Base-by-base conservation (phyloP, 495 filamentous ascomycete genomes). In the Penicillium waksmanii region DNA sequence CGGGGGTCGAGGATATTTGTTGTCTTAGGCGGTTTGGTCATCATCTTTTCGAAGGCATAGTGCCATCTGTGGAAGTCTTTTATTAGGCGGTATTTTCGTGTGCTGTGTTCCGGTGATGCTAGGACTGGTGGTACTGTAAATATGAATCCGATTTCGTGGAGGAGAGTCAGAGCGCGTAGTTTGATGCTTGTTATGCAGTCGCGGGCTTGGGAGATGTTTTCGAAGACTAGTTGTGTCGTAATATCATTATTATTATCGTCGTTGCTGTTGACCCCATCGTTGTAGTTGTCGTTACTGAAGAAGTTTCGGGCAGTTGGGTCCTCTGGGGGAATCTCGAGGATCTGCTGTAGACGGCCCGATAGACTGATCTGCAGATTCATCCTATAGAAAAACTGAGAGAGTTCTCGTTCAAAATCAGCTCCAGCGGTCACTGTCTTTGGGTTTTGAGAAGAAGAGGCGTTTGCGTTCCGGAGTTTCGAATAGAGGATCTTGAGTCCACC, bases 321-420 rank as follows among this genome's bases (percentile, higher is more conserved):
- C 11, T 44, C 51, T 10, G 15, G 38, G 8, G 53, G 21, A 38
- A 49, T 11, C 6, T 19, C 7, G 19, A 53, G 51, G 21, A 55
- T 18, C 7, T 52, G 34, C 7, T 64, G 25, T 18, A 18, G 36
- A 13, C 63, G 59, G 33, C 63, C 63, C 13, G 63, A 61, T 13
- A 61, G 52, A 6, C 64, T 59, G 7, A 59, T 34, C 36, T 70
- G 68, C 35, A 60, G 58, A 12, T 66, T 64, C 15, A 68, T 38
- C 10, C 68, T 63, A 10, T 31, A 42, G 36, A 66, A 61, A 1
- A 61, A 60, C 9, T 66, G 61, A 9, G 36, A 57, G 1, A 71
- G 56, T 8, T 66, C 61, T 8, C 42, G 51, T 12, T 65, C 51
- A 3, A 68, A 50, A 5, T 18, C 21, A 10, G 13, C 33, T 17